These are phyloP conservation scores for Waltiozyma sp. DNA, from an alignment of 1,139 yeast species.

Conservation along the genomic window DNA sequence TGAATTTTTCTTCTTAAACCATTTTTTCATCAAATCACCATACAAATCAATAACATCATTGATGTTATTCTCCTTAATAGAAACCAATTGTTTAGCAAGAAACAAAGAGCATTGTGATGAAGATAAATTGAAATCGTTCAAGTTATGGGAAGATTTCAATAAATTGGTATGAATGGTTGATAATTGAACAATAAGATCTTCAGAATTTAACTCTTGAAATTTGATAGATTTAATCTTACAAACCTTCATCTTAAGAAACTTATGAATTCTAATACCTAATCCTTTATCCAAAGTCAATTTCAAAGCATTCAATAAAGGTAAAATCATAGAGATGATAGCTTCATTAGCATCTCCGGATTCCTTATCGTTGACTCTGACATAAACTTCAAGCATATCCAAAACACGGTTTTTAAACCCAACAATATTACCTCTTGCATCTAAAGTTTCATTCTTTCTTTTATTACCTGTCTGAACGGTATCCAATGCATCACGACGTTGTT, in stretches of 20 bases:
- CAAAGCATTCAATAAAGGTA: slow-evolving; percentile 52
- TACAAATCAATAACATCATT: slow-evolving; percentile 47
- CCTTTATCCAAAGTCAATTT: slow-evolving; percentile 57
- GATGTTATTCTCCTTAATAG: slow-evolving; percentile 16
- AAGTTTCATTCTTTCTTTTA: slow-evolving; percentile 57
- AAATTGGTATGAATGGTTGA: slow-evolving; percentile 20
- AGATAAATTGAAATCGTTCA: slow-evolving; percentile 15
- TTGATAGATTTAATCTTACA: slow-evolving; percentile 34
- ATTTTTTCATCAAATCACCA: slow-evolving; percentile 39
- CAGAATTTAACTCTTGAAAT: slow-evolving; percentile 10
- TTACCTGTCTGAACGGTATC: slow-evolving; percentile 44
- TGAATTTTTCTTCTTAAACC: slow-evolving; percentile 42
- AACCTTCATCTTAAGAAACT: slow-evolving; percentile 53
- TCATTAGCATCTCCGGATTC: slow-evolving; percentile 11
- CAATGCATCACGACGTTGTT: slow-evolving; percentile 62
- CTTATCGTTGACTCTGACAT: slow-evolving; percentile 26
- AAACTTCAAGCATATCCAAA: slow-evolving; percentile 64
- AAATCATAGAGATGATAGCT: slow-evolving; percentile 20
- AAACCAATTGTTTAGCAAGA: slow-evolving; percentile 44
- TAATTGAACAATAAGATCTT: slow-evolving; percentile 13
- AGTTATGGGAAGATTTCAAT: slow-evolving; percentile 18
- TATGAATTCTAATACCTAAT: slow-evolving; percentile 67
- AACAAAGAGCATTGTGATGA: slow-evolving; percentile 35
- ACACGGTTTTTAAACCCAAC: slow-evolving; percentile 69
- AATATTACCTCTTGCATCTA: slow-evolving; percentile 72